These are phyloP conservation scores for Tubosaeta brunneosetosa DNA, from an alignment of 768 basidiomycete species.

Conservation along the genomic window DNA sequence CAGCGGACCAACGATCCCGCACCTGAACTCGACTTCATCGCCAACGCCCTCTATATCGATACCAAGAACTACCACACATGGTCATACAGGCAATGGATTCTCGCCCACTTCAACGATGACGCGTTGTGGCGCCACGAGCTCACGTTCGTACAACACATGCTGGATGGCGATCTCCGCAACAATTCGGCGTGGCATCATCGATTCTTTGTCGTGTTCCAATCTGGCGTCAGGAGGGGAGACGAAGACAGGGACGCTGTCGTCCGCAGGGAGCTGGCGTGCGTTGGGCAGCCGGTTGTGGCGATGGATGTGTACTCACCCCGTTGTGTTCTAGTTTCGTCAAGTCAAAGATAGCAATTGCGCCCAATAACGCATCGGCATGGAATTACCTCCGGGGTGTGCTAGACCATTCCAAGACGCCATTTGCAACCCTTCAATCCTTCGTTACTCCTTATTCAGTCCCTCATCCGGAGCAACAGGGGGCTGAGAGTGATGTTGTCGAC, in stretches of 20 bases:
- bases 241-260: slow-evolving; percentile 56
- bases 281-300: slow-evolving; percentile 10
- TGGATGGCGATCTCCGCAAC: slow-evolving; percentile 79
- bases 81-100: slow-evolving; percentile 95
- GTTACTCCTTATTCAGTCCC: slow-evolving; percentile 57
- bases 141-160: slow-evolving; percentile 66
- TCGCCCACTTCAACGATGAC: slow-evolving; percentile 75
- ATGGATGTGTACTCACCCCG: background rate
- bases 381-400: slow-evolving; percentile 92
- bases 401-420: slow-evolving; percentile 54
- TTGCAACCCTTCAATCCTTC: slow-evolving; percentile 52
- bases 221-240: slow-evolving; percentile 57
- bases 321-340: slow-evolving; percentile 61
- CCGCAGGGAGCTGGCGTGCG: slow-evolving; percentile 73
- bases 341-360: slow-evolving; percentile 75
- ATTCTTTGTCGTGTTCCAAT: slow-evolving; percentile 79
- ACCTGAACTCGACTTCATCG: slow-evolving; percentile 79
- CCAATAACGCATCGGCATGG: slow-evolving; percentile 95
- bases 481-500: slow-evolving; percentile 51
- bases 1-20: slow-evolving; percentile 46
- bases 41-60: slow-evolving; percentile 65
- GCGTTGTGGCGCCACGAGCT: slow-evolving; percentile 72
- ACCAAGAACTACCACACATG: slow-evolving; percentile 99
- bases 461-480: slow-evolving; percentile 25
- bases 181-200: slow-evolving; percentile 98